Evolutionary conservation across 2,329 filamentous ascomycete genomes (phyloP).

Genomic region (Nannizziopsis arthrosporioides): DNA sequence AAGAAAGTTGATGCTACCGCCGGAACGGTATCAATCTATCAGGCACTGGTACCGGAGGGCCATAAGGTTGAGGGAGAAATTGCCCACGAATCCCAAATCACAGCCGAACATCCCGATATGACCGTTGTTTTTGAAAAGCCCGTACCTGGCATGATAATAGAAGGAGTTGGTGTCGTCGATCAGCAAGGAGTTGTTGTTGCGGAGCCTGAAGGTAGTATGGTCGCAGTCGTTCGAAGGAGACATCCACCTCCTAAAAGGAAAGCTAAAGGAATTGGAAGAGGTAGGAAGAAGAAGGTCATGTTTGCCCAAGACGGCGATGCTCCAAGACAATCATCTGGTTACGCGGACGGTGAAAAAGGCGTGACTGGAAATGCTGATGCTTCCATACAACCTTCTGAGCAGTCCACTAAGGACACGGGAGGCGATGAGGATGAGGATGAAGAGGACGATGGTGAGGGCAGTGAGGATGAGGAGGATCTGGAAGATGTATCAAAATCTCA

Average conservation of each 20-base stretch:
- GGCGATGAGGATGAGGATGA: slow-evolving; percentile 36
- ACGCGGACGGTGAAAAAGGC: slow-evolving; percentile 22
- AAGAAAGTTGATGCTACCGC: slow-evolving; percentile 60
- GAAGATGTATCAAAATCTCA: slow-evolving; percentile 37
- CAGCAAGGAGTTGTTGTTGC: slow-evolving; percentile 49
- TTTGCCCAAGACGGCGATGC: slow-evolving; percentile 39
- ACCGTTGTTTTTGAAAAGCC: slow-evolving; percentile 33
- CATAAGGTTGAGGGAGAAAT: slow-evolving; percentile 74
- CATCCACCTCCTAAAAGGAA: slow-evolving; percentile 71
- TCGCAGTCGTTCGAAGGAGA: slow-evolving; percentile 43
- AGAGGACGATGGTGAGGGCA: slow-evolving; percentile 39
- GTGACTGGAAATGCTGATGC: slow-evolving; percentile 25
- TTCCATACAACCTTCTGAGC: slow-evolving; percentile 20
- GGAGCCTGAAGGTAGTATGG: slow-evolving; percentile 34
- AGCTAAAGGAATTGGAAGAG: slow-evolving; percentile 65
- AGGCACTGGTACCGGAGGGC: slow-evolving; percentile 68
- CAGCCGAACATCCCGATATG: slow-evolving; percentile 31
- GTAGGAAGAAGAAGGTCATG: slow-evolving; percentile 61
- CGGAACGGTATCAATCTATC: slow-evolving; percentile 73
- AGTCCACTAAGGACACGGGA: neutral
- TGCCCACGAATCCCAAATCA: slow-evolving; percentile 43
- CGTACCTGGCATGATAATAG: slow-evolving; percentile 47
- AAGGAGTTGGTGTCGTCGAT: slow-evolving; percentile 50
- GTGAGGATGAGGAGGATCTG: slow-evolving; percentile 42
- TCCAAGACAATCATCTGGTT: slow-evolving; percentile 30